phyloP scores from a whole-genome alignment of 2,329 filamentous ascomycete species.

The Colletotrichum orchidophilum region DNA sequence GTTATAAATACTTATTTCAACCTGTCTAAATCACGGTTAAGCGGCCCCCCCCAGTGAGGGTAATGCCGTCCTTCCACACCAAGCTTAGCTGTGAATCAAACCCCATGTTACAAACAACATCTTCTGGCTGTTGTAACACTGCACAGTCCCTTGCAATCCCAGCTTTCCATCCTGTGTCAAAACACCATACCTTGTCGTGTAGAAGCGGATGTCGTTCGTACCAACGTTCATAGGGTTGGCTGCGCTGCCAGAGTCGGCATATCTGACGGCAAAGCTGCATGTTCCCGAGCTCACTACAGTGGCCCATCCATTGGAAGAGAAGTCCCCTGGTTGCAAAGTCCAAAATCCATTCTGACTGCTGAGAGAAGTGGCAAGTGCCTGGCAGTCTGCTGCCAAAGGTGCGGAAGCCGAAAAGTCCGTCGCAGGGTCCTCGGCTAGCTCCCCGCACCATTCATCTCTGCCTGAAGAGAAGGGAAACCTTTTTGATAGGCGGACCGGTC shows the following conservation, averaged over 20 bases:
- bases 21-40: not conserved
- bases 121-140: constrained; percentile 25
- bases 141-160: constrained; percentile 22
- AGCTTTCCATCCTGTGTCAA: constrained; percentile 23
- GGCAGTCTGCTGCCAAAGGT: constrained; percentile 28
- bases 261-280: constrained; percentile 28
- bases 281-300: constrained; percentile 22
- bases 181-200: constrained; percentile 13
- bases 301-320: constrained; percentile 25
- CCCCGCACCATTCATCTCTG: constrained; percentile 33
- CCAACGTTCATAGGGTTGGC: constrained; percentile 22
- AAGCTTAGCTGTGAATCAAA: constrained; percentile 14
- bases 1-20: no score
- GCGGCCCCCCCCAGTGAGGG: not conserved
- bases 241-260: constrained; percentile 4
- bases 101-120: constrained; percentile 28
- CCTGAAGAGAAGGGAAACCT: constrained; percentile 24
- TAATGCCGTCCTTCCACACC: not conserved
- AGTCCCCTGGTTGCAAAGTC: constrained; percentile 23
- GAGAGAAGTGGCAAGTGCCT: constrained; percentile 3
- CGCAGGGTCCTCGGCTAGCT: constrained; percentile 13
- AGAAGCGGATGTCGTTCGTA: constrained; percentile 33
- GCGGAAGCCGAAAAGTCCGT: constrained; percentile 23
- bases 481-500: constrained; percentile 13
- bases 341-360: constrained; percentile 18